Conservation (phyloP, 345 rosid genomes). For the Cardamine resedifolia region DNA sequence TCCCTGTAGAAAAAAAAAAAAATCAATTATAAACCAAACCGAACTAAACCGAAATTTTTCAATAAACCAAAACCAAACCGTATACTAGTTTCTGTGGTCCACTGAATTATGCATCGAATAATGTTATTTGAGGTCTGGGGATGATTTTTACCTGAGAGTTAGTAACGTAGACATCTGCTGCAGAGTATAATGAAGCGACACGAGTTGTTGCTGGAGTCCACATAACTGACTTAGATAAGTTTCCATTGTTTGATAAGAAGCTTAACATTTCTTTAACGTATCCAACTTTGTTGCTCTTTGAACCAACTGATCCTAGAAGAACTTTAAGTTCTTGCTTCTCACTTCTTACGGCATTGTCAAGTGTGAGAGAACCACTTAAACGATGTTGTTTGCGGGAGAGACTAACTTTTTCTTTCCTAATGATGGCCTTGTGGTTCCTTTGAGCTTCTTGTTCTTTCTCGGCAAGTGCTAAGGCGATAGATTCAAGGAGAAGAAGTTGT, state of each 20-base stretch:
- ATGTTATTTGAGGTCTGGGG: neutral
- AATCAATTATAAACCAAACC: neutral
- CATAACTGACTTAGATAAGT: slow-evolving; percentile 62
- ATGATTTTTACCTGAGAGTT: slow-evolving; percentile 80
- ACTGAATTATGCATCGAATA: neutral
- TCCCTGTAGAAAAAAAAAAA: slow-evolving; percentile 44
- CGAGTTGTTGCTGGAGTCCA: slow-evolving; percentile 96
- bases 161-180: slow-evolving; percentile 88
- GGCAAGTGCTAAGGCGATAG: slow-evolving; percentile 47
- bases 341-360: slow-evolving; percentile 22
- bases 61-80: neutral
- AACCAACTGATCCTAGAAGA: slow-evolving; percentile 95
- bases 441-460: slow-evolving; percentile 31
- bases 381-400: slow-evolving; percentile 54
- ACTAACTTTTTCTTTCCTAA: slow-evolving; percentile 29
- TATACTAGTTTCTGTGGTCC: neutral
- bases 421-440: slow-evolving; percentile 29
- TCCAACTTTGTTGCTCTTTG: slow-evolving; percentile 87
- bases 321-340: slow-evolving; percentile 54
- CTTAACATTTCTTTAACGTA: slow-evolving; percentile 70
- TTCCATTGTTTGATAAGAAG: slow-evolving; percentile 55
- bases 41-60: neutral
- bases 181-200: slow-evolving; percentile 88
- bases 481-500: slow-evolving; percentile 83
- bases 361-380: slow-evolving; percentile 28